Evolutionary conservation across 441 rosid species (phyloP), one percentile per base, ranked within the genome.

Genomic region (Gossypium lobatum): DNA sequence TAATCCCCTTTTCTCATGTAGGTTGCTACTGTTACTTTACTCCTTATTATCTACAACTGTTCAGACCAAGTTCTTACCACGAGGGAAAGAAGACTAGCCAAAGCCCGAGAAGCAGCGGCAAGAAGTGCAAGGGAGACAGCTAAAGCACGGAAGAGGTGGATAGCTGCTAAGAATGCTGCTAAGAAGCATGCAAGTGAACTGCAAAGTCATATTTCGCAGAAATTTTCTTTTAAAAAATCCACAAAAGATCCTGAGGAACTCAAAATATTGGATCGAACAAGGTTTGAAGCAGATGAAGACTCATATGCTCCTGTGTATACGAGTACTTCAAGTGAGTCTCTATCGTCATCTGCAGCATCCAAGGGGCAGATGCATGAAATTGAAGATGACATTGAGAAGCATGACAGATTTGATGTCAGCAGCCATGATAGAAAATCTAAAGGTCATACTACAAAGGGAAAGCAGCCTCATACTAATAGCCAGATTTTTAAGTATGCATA

Each of bases 101-200:
- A 91, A 73, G 86, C 97, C 57, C 88, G 98, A 71, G 98, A 92
- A 78, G 86, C 95, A 70, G 97, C 98, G 0, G 98, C 91, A 54
- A 88, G 83, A 85, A 86, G 83, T 76, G 88, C 86, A 48, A 83
- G 87, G 76, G 89, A 87, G 79, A 88, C 87, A 37, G 94, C 89
- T 28, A 88, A 81, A 82, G 96, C 97, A 34, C 87, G 84, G 58
- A 91, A 90, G 69, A 88, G 83, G 85, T 93, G 99, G 99, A 85
- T 83, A 82, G 48, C 82, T 69, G 97, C 95, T 76, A 87, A 85
- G 85, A 88, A 83, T 71, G 88, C 85, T 75, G 95, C 93, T 18
- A 86, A 81, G 85, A 91, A 85, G 82, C 97, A 80, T 76, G 91
- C 93, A 46, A 80, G 79, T 80, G 96, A 81, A 78, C 74, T 95